These are phyloP conservation scores for Solanum gracilifrons DNA, from an alignment of 257 asterid species.

Conservation along the genomic window DNA sequence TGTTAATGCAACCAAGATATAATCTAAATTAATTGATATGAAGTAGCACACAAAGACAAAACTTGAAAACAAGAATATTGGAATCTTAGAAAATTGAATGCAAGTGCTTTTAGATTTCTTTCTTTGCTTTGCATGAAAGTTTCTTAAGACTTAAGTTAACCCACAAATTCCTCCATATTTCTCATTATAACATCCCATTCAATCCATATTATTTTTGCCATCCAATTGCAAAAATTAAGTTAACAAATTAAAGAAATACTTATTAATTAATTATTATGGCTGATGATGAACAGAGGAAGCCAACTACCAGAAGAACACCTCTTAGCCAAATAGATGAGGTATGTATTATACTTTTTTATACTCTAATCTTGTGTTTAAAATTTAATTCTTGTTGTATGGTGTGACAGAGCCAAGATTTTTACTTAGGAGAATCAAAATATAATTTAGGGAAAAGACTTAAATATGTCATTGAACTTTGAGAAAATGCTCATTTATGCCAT, in stretches of 20 bases:
- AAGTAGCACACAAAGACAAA: neutral
- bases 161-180: neutral
- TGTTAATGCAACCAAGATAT: neutral
- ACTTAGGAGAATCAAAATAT: neutral
- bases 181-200: neutral
- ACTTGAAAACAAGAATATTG: neutral
- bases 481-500: neutral
- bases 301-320: neutral
- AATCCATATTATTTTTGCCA: neutral
- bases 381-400: neutral
- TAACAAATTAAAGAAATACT: neutral
- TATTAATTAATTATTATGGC: neutral
- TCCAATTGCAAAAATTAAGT: neutral
- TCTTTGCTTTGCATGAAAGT: constrained; percentile 1
- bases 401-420: neutral
- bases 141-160: neutral
- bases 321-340: neutral
- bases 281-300: neutral
- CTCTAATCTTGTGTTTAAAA: neutral
- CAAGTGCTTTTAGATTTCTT: neutral
- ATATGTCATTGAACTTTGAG: too few species aligned
- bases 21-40: neutral
- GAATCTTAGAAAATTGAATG: neutral
- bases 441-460: neutral
- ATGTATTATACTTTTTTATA: neutral